Base-by-base conservation (phyloP, 1,284 basidiomycete genomes). In the Rugosomyces carneus region DNA sequence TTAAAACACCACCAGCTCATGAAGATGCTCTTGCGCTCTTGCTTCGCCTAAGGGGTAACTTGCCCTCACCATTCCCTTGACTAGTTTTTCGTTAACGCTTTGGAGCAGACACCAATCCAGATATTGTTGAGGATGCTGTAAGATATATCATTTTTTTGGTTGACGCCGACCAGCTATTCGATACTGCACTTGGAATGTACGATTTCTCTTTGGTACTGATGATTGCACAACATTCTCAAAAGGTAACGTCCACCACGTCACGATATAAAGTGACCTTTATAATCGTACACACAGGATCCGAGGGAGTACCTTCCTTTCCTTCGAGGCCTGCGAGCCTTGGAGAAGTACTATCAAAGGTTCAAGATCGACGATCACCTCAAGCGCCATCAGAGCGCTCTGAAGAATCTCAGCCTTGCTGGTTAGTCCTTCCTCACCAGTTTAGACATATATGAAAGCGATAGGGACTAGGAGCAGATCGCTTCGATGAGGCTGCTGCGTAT, bases 91-190 rank as follows among this genome's bases (percentile, higher is more conserved):
- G 11, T 21, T 48, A 8, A 43, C 19, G 7, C 2, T 23, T 2
- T n/a, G 35, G 19, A 21, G 29, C 56, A 93, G 90, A 81, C 20
- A 73, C 71, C 7, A 78, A 90, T 53, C 79, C 85, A 0, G 75
- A 81, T 31, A 67, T 92, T 0, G 90, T 96, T 3, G 93, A 98
- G 60, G 93, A 97, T 47, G 95, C 95, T 1, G 89, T 98, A 58
- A 97, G 95, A 63, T 99, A 99, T 60, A 88, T 99, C 63, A 96
- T 99, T 63, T 99, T 98, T 75, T 78, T 99, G 24, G 92, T 93
- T 13, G 93, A 98, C 59, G 92, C 93, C 0, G 84, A 99, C 57
- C 79, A 78, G 51, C 76, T 99, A 2, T 99, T 94, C 68, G 84
- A 98, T 61, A 89, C 89, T 4, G 96, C 96, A 1, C 76, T 99